phyloP scores from a whole-genome alignment of 2,329 filamentous ascomycete species.

The Dryadomyces quercus-mongolicae region DNA sequence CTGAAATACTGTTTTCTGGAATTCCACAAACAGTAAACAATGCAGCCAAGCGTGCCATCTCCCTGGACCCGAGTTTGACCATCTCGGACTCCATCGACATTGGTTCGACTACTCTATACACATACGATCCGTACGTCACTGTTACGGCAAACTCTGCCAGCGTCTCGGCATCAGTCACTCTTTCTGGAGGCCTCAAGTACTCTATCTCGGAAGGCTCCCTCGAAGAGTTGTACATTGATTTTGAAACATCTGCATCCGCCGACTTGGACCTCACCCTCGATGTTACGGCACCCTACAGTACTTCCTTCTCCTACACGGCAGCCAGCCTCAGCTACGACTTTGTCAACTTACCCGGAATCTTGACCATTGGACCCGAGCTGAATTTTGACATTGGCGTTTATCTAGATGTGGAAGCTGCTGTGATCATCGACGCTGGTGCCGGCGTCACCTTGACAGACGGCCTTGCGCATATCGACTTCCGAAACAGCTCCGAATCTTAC shows the following conservation, averaged over 20 bases:
- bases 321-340: slow-evolving; percentile 23
- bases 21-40: background rate
- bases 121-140: slow-evolving; percentile 18
- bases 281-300: slow-evolving; percentile 20
- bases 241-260: slow-evolving; percentile 25
- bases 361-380: slow-evolving; percentile 15
- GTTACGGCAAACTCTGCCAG: slow-evolving; percentile 22
- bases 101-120: slow-evolving; percentile 10
- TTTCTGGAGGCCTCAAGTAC: slow-evolving; percentile 30
- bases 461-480: slow-evolving; percentile 17
- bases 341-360: slow-evolving; percentile 26
- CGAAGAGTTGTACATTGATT: slow-evolving; percentile 27
- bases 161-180: slow-evolving; percentile 23
- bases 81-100: slow-evolving; percentile 18
- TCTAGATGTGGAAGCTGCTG: background rate
- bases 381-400: slow-evolving; percentile 4
- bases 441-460: slow-evolving; percentile 6
- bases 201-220: slow-evolving; percentile 22
- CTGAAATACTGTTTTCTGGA: slow-evolving; percentile 6
- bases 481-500: slow-evolving; percentile 11
- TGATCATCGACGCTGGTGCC: background rate
- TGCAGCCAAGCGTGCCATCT: slow-evolving; percentile 14
- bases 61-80: slow-evolving; percentile 24
- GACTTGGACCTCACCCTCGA: slow-evolving; percentile 23
- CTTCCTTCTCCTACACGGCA: slow-evolving; percentile 23